A percentile compares a stretch with the other conserved stretches of the same genome.
These are phyloP conservation scores for Mortierella sp. DNA, from an alignment of 371 early-diverging fungal species.

Conservation along the genomic window DNA sequence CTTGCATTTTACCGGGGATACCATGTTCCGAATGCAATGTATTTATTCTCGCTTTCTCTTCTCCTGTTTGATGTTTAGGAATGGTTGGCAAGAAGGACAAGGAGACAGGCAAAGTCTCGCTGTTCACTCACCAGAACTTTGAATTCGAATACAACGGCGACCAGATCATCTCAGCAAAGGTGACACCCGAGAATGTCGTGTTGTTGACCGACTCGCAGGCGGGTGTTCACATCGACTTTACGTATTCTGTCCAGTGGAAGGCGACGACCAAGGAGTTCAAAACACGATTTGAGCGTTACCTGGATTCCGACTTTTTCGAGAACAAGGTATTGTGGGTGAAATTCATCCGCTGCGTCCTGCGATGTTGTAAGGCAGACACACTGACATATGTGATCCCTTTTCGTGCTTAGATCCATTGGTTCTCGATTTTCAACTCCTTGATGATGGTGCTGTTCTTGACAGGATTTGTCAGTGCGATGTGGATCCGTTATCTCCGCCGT, in stretches of 20 bases:
- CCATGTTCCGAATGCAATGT: background rate
- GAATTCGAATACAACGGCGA: conserved; percentile 74
- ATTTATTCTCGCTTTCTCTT: background rate
- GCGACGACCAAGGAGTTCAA: conserved; percentile 70
- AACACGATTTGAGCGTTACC: conserved; percentile 74
- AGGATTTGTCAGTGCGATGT: conserved; percentile 78
- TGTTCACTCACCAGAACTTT: conserved; percentile 77
- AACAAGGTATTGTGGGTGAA: conserved; percentile 70
- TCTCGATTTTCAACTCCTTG: conserved; percentile 88
- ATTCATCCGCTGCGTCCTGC: background rate
- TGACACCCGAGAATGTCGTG: conserved; percentile 61
- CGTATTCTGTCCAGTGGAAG: conserved; percentile 81
- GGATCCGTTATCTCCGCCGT: conserved; percentile 77
- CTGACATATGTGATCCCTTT: background rate
- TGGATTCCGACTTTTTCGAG: conserved; percentile 77
- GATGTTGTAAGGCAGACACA: no score
- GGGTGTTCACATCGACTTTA: conserved; percentile 70
- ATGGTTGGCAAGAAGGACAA: conserved; percentile 60
- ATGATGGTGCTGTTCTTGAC: conserved; percentile 87
- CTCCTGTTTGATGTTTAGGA: conserved; percentile 29
- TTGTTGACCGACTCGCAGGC: conserved; percentile 44
- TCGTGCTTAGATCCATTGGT: conserved; percentile 81
- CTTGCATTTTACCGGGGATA: background rate
- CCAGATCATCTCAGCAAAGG: conserved; percentile 69
- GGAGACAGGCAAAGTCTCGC: conserved; percentile 38